Base-by-base conservation (phyloP, 768 basidiomycete species). In the Xerocomus spinulosus region DNA sequence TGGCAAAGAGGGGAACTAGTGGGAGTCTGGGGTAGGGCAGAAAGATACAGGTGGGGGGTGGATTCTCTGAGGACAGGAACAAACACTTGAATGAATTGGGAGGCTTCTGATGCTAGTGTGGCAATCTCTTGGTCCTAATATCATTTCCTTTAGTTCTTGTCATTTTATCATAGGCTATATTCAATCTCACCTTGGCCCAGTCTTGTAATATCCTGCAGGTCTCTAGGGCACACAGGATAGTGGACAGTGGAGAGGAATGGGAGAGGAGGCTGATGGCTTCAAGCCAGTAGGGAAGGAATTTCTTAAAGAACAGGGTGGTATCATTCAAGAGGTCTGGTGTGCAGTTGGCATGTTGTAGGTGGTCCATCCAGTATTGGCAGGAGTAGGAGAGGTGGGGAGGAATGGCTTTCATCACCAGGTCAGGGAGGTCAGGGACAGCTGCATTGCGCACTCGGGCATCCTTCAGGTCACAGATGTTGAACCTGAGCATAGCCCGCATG, bases 141-240 rank as follows among this genome's bases (percentile, higher is more conserved):
- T 18, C 38, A 28, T 39, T 18, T 25, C 20, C 4, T 24, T 18
- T 7, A 44, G 34, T 18, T 10, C 33, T n/a, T 4, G 15, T 14
- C 33, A 34, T 30, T 30, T 9, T 30, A 28, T 34, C 33, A 34
- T n/a, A 13, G 3, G 7, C 6, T 36, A 4, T 6, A 7, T 28
- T 28, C 26, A 33, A 9, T 20, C 23, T 23, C n/a, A 42, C 42
- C 30, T 48, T 35, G 32, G 33, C 15, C 47, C 47, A 48, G n/a
- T 7, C 15, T 7, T n/a, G 3, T 9, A 48, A 34, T 15, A 17
- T 30, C 1, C 33, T 28, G 14, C 30, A 48, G 8, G 37, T 32
- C 28, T 46, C 12, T 3, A 21, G 5, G 12, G 45, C 45, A 39
- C 37, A 39, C 9, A 23, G 10, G 17, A 39, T 32, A 2, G 33